phyloP scores from a whole-genome alignment of 805 yeast species.

The Wickerhamiella alocasiicola region DNA sequence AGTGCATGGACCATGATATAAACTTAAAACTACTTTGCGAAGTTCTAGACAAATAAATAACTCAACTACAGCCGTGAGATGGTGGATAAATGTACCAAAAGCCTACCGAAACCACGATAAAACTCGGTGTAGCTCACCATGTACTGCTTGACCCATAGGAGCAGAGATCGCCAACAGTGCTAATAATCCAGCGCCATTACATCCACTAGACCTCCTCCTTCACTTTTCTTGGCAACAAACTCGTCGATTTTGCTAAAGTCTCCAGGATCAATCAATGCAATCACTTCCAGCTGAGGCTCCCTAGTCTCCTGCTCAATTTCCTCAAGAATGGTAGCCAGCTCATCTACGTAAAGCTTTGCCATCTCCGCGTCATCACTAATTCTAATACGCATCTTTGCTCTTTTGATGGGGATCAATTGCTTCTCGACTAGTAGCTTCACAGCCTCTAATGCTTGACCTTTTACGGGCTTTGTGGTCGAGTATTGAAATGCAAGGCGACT shows the following conservation, averaged over 20 bases:
- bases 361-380: conserved; percentile 38
- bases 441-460: conserved; percentile 84
- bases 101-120: too few species aligned
- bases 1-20: too few species aligned
- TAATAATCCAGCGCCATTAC: conserved; percentile 39
- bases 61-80: too few species aligned
- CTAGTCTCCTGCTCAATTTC: conserved; percentile 33
- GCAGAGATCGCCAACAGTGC: not conserved
- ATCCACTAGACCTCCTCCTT: conserved; percentile 57
- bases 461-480: conserved; percentile 53
- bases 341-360: conserved; percentile 34
- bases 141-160: too few species aligned
- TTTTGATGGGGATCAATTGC: conserved; percentile 82
- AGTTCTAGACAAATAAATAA: too few species aligned
- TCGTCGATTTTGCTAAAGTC: conserved; percentile 60
- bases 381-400: conserved; percentile 86
- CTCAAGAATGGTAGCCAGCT: conserved; percentile 33
- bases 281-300: conserved; percentile 38
- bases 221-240: conserved; percentile 36
- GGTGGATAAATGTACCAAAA: too few species aligned
- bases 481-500: conserved; percentile 60
- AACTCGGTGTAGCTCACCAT: too few species aligned
- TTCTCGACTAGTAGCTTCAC: conserved; percentile 61
- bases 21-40: too few species aligned
- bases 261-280: conserved; percentile 76